phyloP scores from a whole-genome alignment of 129 eudicot genomes.

The Smallanthus sonchifolius region DNA sequence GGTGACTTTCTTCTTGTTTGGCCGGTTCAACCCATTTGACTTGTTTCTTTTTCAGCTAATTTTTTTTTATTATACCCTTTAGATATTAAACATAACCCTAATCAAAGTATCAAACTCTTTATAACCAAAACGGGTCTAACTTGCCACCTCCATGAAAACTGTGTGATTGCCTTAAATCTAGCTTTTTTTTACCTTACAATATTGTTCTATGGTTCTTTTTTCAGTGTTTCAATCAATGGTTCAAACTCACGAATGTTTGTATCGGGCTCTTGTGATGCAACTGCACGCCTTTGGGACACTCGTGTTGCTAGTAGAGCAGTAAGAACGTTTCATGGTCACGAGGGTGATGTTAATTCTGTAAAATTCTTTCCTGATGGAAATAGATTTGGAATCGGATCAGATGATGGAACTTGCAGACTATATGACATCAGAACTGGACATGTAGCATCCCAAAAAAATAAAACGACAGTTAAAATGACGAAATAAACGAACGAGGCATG shows the following conservation, averaged over 20 bases:
- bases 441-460: too few species aligned
- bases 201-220: background rate
- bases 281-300: conserved; percentile 95
- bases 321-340: conserved; percentile 81
- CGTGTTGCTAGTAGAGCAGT: conserved; percentile 96
- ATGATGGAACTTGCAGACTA: conserved; percentile 84
- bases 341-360: conserved; percentile 90
- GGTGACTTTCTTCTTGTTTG: background rate
- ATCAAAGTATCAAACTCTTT: background rate
- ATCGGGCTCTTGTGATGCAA: conserved; percentile 93
- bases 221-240: conserved; percentile 72
- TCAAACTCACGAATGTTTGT: conserved; percentile 87
- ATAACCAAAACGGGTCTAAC: background rate
- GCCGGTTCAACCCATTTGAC: background rate
- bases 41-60: background rate
- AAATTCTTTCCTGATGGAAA: conserved; percentile 96
- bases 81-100: background rate
- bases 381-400: conserved; percentile 95
- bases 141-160: background rate
- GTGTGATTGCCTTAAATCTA: background rate
- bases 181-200: background rate
- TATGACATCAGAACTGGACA: conserved; percentile 93
- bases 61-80: background rate
- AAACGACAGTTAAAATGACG: too few species aligned
- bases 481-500: too few species aligned